Percentiles rank a stretch among this genome's conserved stretches.
These are phyloP conservation scores for Physcomitrium patens DNA, from an alignment of 225 moss, liverwort and hornwort genomes.

Conservation along the genomic window DNA sequence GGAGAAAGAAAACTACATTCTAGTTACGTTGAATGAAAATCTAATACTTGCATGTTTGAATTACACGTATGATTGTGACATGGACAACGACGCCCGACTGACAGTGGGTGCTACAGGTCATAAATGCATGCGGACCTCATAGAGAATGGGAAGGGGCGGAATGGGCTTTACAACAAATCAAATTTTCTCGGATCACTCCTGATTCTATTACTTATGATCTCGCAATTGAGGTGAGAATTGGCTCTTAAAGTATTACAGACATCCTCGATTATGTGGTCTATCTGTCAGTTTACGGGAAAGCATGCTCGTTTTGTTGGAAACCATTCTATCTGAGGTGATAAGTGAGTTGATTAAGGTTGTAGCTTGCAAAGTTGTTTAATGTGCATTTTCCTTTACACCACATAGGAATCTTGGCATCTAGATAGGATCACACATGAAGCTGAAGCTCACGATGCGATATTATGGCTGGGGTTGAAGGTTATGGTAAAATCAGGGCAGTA, in stretches of 20 bases:
- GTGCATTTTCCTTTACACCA: no score
- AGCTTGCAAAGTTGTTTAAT: no score
- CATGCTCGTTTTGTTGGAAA: background rate
- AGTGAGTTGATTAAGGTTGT: no score
- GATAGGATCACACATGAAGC: no score
- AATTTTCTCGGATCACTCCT: constrained; percentile 46
- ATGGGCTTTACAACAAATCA: constrained; percentile 71
- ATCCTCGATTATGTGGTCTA: background rate
- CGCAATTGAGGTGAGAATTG: constrained; percentile 72
- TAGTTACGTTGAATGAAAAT: no score
- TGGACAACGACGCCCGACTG: background rate
- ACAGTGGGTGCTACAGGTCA: constrained; percentile 51
- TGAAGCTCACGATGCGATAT: constrained; percentile 31
- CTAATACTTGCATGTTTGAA: no score
- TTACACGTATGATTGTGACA: no score
- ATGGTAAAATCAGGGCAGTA: constrained; percentile 80
- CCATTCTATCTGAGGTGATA: no score
- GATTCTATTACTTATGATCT: constrained; percentile 90
- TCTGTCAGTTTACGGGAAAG: background rate
- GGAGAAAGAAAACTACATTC: no score
- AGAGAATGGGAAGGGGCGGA: constrained; percentile 80
- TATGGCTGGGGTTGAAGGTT: constrained; percentile 52
- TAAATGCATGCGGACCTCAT: constrained; percentile 91
- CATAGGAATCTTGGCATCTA: constrained; percentile 11
- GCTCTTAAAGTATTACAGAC: constrained; percentile 5